Evolutionary conservation across 2,329 filamentous ascomycete species (phyloP), one percentile per base, ranked within the genome.

Genomic region (Scedosporium dehoogii): DNA sequence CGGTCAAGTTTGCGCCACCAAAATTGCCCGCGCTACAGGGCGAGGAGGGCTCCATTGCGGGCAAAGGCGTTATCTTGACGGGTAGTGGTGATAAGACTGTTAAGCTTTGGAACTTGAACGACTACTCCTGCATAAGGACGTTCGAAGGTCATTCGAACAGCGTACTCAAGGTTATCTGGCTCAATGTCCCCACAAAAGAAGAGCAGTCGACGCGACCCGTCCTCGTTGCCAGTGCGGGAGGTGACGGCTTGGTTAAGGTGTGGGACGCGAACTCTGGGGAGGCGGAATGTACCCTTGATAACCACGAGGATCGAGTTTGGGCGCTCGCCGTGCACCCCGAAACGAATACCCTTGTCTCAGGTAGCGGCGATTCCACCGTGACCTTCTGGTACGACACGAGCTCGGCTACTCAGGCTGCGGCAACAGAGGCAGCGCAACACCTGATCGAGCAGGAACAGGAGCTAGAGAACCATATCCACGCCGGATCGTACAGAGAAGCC

Each of bases 121-220:
- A 96, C 74, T 99, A 97, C 75, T 91, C 86, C 67, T 99, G 94
- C 74, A 78, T 99, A 56, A 82, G 93, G 63, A 97, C 94, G 0
- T 94, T 97, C 62, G 96, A 99, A 74, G 94, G 94, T 0, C 94
- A 99, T 74, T 93, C 92, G 4, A 96, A 97, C 76, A 96, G 90
- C 69, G 90, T 99, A 2, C 79, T 99, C 38, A 97, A 97, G 75
- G 90, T 96, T 2, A 84, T 90, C 3, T 99, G 94, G 94, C 80
- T 99, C 4, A 83, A 81, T 57, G 73, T 82, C 63, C 77, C 83
- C 1, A 60, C 51, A 2, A 75, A 76, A 27, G 74, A 81, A 63
- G 78, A 82, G 21, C 78, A 81, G 58, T 73, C 76, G 27, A 87
- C 84, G 71, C 82, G 82, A 65, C 82, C 83, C 25, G 79, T 90